Base-by-base conservation (phyloP, 2,329 filamentous ascomycete species). In the Claviceps sp. region DNA sequence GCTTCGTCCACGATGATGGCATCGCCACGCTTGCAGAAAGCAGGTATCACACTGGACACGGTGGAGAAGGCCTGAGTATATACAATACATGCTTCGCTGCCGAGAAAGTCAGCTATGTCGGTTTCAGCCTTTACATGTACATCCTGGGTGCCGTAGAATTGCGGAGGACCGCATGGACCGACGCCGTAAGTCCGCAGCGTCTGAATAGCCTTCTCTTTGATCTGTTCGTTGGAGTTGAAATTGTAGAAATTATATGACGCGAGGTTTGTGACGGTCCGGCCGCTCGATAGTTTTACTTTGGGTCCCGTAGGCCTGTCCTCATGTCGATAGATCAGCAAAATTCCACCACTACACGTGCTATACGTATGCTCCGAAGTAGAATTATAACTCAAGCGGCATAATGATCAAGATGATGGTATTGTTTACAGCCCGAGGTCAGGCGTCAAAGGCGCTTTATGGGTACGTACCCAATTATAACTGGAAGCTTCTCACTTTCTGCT, bases 171-270 rank as follows among this genome's bases (percentile, higher is more conserved):
- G 65, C 93, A 98, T 52, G 93, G 91, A 8, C 93, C 94, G 42
- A 98, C 94, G 52, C 93, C 93, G 61, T 98, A 98, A 20, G 87
- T 95, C 54, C 91, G 86, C 40, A 98, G 78, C 0, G 90, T 94
- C 66, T 91, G 85, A 56, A 98, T 89, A 1, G 91, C 93, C 67
- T 95, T 94, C 60, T 96, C 89, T 64, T 95, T 95, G 61, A 98
- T 83, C 38, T 83, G 79, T 55, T 97, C 91, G 65, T 95, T 96
- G 50, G 82, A 81, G 57, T 94, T 88, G 68, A 98, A 89, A 71
- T 98, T 97, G 75, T 95, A 97, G 69, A 93, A 95, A 68, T 98
- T 98, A 71, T 89, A 93, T 1, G 88, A 94, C 39, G 88, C 91
- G 57, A 98, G 83, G 65, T 98, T 98, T 52, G 80, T 88, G 23